Conservation (phyloP, 1,284 basidiomycete species). For the Takashimella tepidaria region DNA sequence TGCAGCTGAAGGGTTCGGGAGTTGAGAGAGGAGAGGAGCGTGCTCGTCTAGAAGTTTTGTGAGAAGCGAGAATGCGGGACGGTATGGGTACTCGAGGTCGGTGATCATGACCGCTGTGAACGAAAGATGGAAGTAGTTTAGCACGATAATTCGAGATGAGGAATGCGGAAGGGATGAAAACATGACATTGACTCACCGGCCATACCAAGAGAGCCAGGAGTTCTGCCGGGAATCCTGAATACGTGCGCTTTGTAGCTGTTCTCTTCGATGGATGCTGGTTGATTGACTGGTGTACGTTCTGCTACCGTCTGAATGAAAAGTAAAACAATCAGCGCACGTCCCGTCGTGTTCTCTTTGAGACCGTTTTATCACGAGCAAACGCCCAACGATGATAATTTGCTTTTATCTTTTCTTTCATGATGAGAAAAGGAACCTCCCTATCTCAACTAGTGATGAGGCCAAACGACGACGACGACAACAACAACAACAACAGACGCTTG, state of each 20-base stretch:
- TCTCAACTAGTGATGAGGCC: too few species aligned
- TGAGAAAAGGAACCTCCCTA: too few species aligned
- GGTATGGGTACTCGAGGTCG: conserved; percentile 92
- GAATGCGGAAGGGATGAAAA: too few species aligned
- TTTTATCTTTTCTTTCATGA: too few species aligned
- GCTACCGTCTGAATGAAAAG: conserved; percentile 88
- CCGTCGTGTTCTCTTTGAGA: too few species aligned
- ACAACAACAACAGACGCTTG: conserved; percentile 1
- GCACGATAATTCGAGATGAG: too few species aligned
- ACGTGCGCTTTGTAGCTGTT: conserved; percentile 92
- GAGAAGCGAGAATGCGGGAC: conserved; percentile 92
- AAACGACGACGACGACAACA: neutral
- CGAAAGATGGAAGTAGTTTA: neutral
- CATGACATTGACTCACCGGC: conserved; percentile 58
- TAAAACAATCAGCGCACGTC: too few species aligned
- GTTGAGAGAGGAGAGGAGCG: conserved; percentile 60
- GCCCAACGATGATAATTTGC: too few species aligned
- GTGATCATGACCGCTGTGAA: conserved; percentile 89
- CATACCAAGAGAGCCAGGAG: conserved; percentile 48
- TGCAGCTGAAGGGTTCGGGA: conserved; percentile 38
- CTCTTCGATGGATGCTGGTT: conserved; percentile 91
- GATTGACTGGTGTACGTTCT: conserved; percentile 78
- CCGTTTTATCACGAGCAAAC: too few species aligned
- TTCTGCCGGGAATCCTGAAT: conserved; percentile 53
- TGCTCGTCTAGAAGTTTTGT: conserved; percentile 95